These are phyloP conservation scores for Sutorius eximius DNA, from an alignment of 1,284 basidiomycete species.

Conservation along the genomic window DNA sequence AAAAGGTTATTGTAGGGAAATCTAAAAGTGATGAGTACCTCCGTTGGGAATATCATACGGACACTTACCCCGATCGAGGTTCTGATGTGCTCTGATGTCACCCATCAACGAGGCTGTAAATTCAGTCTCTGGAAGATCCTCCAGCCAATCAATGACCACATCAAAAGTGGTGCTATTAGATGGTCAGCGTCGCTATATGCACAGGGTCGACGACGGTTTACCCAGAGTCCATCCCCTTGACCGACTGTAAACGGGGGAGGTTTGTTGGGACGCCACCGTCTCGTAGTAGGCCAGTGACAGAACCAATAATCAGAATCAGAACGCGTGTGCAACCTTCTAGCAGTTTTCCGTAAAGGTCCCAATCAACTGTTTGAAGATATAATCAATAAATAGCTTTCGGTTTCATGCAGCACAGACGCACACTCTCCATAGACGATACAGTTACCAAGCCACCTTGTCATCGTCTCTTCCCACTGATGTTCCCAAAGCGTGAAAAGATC, in stretches of 20 bases:
- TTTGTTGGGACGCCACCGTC: constrained; percentile 22
- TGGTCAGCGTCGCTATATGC: constrained; percentile 9
- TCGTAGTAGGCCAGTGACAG: constrained; percentile 34
- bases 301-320: constrained; percentile 41
- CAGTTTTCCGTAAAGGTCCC: constrained; percentile 54
- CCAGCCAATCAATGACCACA: constrained; percentile 44
- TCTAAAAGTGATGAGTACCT: constrained; percentile 36
- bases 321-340: constrained; percentile 42
- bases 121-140: constrained; percentile 23
- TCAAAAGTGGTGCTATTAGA: constrained; percentile 44
- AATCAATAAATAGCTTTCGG: constrained; percentile 3
- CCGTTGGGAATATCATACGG: background rate
- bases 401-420: constrained; percentile 36
- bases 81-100: constrained; percentile 52
- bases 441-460: constrained; percentile 56
- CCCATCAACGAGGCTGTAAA: constrained; percentile 38
- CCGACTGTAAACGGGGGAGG: constrained; percentile 16
- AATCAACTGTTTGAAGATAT: constrained; percentile 49
- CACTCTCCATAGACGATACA: constrained; percentile 51
- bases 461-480: constrained; percentile 45
- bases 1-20: constrained; percentile 53
- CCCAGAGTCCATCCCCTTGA: constrained; percentile 28
- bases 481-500: constrained; percentile 52
- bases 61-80: constrained; percentile 50
- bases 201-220: constrained; percentile 12